Evolutionary conservation across 257 asterid genomes (phyloP).

Genomic region (Nicotiana tomentosiformis): DNA sequence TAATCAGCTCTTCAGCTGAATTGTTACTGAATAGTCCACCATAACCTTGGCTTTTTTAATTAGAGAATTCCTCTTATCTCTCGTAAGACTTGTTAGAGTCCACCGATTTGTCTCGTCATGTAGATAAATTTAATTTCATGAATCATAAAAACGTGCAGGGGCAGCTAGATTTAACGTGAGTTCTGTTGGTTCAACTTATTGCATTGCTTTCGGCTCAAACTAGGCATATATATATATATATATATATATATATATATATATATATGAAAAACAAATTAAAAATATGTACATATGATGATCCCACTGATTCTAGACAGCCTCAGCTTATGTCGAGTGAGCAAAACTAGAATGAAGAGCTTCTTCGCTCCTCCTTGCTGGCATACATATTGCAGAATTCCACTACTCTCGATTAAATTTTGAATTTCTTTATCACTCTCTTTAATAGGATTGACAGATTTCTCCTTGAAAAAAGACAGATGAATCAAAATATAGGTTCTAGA

Average conservation of each 20-base stretch:
- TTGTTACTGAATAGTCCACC: neutral
- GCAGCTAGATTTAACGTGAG: neutral
- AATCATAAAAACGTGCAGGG: too few relatives aligned
- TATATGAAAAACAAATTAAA: neutral
- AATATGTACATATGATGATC: neutral
- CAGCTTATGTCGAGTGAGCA: too few relatives aligned
- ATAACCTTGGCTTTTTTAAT: neutral
- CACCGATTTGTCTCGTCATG: neutral
- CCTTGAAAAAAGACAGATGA: neutral
- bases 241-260: neutral
- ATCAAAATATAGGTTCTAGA: too few relatives aligned
- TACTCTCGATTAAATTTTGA: neutral
- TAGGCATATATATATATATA: neutral
- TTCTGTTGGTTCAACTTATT: neutral
- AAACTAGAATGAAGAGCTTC: too few relatives aligned
- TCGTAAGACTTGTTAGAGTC: neutral
- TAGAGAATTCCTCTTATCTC: neutral
- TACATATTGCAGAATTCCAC: too few relatives aligned
- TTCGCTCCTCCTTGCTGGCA: too few relatives aligned
- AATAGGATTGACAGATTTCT: neutral
- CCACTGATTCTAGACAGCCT: neutral
- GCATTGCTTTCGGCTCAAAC: too few relatives aligned
- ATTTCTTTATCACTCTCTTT: neutral
- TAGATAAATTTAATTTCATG: too few relatives aligned
- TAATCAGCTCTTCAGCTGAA: neutral